phyloP scores from a whole-genome alignment of 108 stramenopile genomes.

The Poteriospumella lacustris region DNA sequence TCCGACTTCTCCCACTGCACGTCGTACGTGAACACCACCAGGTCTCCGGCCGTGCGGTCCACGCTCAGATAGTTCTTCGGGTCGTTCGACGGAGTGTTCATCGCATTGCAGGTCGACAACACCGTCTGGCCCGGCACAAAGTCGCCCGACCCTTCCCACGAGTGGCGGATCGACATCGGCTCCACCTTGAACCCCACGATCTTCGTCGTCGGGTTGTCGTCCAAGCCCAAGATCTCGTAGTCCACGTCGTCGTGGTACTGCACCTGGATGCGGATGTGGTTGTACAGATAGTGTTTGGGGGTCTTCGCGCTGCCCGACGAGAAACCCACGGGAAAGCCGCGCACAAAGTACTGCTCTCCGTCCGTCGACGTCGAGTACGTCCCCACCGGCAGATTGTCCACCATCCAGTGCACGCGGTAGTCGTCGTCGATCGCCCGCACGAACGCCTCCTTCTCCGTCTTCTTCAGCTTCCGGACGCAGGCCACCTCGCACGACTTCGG shows the following conservation, averaged over 20 bases:
- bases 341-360: neutral
- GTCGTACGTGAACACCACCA: constrained; percentile 84
- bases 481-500: constrained; percentile 16
- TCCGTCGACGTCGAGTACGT: constrained; percentile 41
- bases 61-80: constrained; percentile 49
- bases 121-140: constrained; percentile 14
- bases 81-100: constrained; percentile 40
- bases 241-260: constrained; percentile 19
- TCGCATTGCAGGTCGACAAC: constrained; percentile 14
- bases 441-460: constrained; percentile 42
- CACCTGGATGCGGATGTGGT: constrained; percentile 15
- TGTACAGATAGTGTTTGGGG: constrained; percentile 2
- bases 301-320: neutral
- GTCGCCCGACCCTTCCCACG: constrained; percentile 16
- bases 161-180: constrained; percentile 23
- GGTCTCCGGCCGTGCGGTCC: constrained; percentile 26
- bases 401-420: constrained; percentile 96
- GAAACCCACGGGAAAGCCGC: constrained; percentile 26
- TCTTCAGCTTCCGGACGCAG: constrained; percentile 30
- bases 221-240: neutral
- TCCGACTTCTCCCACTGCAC: constrained; percentile 76
- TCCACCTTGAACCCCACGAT: constrained; percentile 28
- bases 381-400: constrained; percentile 89
- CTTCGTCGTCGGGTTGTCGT: constrained; percentile 9
- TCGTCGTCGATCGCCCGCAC: constrained; percentile 79